Evolutionary conservation across 2,329 filamentous ascomycete species (phyloP).

Genomic region (Bipolaris cookei): DNA sequence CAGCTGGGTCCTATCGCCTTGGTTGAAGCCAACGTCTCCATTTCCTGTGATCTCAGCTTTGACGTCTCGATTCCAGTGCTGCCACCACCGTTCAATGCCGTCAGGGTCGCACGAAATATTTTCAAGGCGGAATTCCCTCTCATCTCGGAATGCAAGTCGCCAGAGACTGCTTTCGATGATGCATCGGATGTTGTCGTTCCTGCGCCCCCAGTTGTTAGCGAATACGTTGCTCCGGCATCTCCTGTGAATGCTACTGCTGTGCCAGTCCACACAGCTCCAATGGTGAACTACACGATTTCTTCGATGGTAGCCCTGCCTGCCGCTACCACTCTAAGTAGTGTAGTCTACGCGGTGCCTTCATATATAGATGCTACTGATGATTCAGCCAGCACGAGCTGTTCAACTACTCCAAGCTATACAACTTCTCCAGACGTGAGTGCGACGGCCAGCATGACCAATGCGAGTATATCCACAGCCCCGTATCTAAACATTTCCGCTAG

Average conservation of each 20-base stretch:
- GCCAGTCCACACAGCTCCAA: neutral
- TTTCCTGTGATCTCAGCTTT: slow-evolving; percentile 29
- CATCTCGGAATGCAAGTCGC: slow-evolving; percentile 27
- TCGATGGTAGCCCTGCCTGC: neutral
- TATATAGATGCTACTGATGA: neutral
- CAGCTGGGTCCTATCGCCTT: slow-evolving; percentile 29
- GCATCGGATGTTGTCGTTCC: neutral
- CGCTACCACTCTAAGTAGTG: neutral
- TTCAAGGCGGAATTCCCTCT: slow-evolving; percentile 32
- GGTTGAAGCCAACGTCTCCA: slow-evolving; percentile 34
- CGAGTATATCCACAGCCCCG: no score
- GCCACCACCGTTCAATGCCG: slow-evolving; percentile 22
- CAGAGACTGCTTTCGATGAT: slow-evolving; percentile 8
- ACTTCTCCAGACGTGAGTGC: no score
- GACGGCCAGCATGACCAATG: no score
- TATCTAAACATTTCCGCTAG: neutral
- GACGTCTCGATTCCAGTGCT: slow-evolving; percentile 30
- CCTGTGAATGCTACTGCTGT: neutral
- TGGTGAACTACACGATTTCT: neutral
- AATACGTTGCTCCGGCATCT: neutral
- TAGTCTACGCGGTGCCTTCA: neutral
- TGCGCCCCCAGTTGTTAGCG: neutral
- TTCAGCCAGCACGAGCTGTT: neutral
- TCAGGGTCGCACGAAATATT: slow-evolving; percentile 23
- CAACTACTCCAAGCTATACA: no score